Conservation (phyloP, 2,329 filamentous ascomycete genomes). For the Curvularia sp. region DNA sequence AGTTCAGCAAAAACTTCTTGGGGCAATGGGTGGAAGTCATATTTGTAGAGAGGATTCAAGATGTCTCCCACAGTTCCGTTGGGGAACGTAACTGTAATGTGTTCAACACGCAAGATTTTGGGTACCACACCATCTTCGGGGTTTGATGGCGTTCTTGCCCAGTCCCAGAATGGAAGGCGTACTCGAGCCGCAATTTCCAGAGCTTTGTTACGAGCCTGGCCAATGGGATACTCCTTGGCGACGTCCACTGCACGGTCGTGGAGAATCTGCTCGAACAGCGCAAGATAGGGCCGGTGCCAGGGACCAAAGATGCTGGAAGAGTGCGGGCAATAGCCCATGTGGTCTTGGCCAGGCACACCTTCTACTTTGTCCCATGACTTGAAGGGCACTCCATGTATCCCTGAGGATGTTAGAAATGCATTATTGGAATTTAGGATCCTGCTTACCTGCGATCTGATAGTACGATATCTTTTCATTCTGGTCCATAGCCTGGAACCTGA, state of each 20-base stretch:
- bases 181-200: constrained; percentile 33
- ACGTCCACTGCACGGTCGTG: constrained; percentile 41
- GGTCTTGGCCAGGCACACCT: constrained; percentile 30
- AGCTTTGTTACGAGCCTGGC: constrained; percentile 33
- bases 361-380: constrained; percentile 37
- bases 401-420: constrained; percentile 14
- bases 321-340: constrained; percentile 44
- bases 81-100: constrained; percentile 34
- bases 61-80: constrained; percentile 38
- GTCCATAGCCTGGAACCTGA: constrained; percentile 44
- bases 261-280: constrained; percentile 45
- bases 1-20: constrained; percentile 38
- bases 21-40: constrained; percentile 42
- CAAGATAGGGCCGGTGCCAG: constrained; percentile 47
- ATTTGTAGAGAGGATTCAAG: constrained; percentile 39
- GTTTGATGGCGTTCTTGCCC: constrained; percentile 38
- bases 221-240: constrained; percentile 39
- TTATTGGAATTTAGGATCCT: neutral
- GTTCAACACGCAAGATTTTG: constrained; percentile 28
- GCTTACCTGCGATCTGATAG: constrained; percentile 42
- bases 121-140: constrained; percentile 38
- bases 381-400: constrained; percentile 46
- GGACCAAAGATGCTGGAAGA: constrained; percentile 40
- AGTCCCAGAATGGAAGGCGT: constrained; percentile 48
- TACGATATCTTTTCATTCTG: constrained; percentile 43